phyloP scores from a whole-genome alignment of 345 rosid species.

The Laguncularia racemosa region DNA sequence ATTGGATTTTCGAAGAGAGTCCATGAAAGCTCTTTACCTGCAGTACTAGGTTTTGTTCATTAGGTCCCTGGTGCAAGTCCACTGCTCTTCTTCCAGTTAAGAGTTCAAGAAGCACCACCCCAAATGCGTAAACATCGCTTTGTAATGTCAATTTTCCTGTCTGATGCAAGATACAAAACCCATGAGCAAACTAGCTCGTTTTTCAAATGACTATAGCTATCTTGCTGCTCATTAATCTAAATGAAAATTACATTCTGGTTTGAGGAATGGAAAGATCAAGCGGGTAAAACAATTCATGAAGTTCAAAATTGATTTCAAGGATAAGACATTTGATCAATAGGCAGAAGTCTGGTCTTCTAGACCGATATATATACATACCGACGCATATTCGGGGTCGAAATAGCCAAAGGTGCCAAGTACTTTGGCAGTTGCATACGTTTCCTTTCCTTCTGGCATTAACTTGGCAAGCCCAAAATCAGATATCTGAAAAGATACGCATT shows the following conservation, averaged over 20 bases:
- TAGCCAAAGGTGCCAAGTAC: conserved; percentile 98
- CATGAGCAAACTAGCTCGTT: no score
- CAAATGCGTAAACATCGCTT: conserved; percentile 11
- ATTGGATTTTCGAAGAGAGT: no score
- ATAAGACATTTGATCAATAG: no score
- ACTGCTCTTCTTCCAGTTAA: conserved; percentile 14
- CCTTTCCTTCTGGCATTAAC: conserved; percentile 94
- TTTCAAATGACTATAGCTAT: no score
- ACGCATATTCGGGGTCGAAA: conserved; percentile 93
- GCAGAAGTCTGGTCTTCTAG: no score
- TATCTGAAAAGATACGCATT: conserved; percentile 34
- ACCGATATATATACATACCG: conserved; percentile 39
- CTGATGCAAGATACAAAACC: neutral
- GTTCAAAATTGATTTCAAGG: no score
- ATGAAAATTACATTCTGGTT: no score
- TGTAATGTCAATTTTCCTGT: conserved; percentile 14
- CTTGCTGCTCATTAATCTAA: no score
- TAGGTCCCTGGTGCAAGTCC: conserved; percentile 11
- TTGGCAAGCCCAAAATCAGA: conserved; percentile 97
- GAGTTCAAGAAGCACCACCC: conserved; percentile 13
- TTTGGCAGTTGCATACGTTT: conserved; percentile 74
- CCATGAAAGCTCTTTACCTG: conserved; percentile 2
- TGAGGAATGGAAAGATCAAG: no score
- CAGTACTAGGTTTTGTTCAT: conserved; percentile 13
- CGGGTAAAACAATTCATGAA: no score